Evolutionary conservation across 805 yeast species (phyloP).

Genomic region (Hanseniaspora jakobsenii): DNA sequence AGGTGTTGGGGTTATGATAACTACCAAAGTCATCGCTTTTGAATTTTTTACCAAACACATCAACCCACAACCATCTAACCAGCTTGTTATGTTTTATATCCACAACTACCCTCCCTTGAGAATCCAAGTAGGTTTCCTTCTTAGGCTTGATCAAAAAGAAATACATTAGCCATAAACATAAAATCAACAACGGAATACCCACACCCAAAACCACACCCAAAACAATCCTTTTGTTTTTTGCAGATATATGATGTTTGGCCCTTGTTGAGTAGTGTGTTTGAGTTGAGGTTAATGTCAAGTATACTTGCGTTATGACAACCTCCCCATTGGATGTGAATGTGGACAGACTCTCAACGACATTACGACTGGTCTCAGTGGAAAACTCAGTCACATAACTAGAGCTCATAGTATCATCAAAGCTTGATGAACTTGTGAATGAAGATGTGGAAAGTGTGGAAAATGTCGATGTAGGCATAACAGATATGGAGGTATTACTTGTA

Average conservation of each 20-base stretch:
- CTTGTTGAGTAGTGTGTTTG: conserved; percentile 23
- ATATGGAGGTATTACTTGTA: conserved; percentile 14
- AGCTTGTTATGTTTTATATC: conserved; percentile 26
- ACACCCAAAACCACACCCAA: conserved; percentile 63
- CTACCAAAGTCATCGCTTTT: not conserved
- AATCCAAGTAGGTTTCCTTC: conserved; percentile 27
- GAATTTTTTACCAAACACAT: conserved; percentile 5
- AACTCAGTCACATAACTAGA: conserved; percentile 21
- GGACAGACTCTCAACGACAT: not conserved
- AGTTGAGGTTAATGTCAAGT: conserved; percentile 26
- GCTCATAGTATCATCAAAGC: conserved; percentile 15
- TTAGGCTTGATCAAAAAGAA: conserved; percentile 25
- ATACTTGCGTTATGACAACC: conserved; percentile 26
- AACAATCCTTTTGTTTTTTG: conserved; percentile 41
- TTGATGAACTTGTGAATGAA: conserved; percentile 18
- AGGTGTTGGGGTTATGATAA: too few species aligned
- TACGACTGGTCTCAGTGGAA: conserved; percentile 1
- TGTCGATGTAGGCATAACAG: conserved; percentile 17
- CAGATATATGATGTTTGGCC: conserved; percentile 29
- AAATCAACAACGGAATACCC: conserved; percentile 45
- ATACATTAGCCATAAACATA: conserved; percentile 22
- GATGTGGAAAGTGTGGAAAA: conserved; percentile 18
- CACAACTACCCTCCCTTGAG: conserved; percentile 30
- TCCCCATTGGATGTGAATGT: conserved; percentile 27
- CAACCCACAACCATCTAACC: conserved; percentile 17